Conservation (phyloP, 2,329 filamentous ascomycete genomes). For the Fusarium nodosum region DNA sequence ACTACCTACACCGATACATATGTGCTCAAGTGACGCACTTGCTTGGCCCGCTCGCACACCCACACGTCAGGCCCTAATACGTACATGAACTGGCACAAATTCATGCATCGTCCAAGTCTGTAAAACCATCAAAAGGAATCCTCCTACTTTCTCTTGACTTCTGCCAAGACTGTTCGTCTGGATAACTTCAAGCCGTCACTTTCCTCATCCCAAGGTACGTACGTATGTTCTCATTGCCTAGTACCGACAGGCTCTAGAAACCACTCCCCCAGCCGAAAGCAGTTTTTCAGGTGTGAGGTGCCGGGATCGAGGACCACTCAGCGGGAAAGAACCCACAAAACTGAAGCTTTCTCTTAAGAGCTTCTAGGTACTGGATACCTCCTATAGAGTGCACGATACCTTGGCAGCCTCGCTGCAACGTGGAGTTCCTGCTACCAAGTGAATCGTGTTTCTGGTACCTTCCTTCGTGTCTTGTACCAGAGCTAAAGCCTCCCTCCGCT, state of each 20-base stretch:
- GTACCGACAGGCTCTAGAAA: slow-evolving; percentile 21
- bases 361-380: slow-evolving; percentile 34
- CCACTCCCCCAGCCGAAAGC: slow-evolving; percentile 30
- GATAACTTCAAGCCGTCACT: slow-evolving; percentile 14
- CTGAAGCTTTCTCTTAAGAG: slow-evolving; percentile 31
- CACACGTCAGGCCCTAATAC: slow-evolving; percentile 51
- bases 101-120: slow-evolving; percentile 26
- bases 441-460: slow-evolving; percentile 30
- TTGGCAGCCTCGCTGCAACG: slow-evolving; percentile 10
- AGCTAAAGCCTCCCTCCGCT: slow-evolving; percentile 29
- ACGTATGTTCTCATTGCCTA: slow-evolving; percentile 21
- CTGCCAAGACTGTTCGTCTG: slow-evolving; percentile 22
- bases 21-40: slow-evolving; percentile 41
- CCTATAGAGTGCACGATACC: slow-evolving; percentile 16
- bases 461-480: slow-evolving; percentile 39
- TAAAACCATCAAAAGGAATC: slow-evolving; percentile 10
- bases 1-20: slow-evolving; percentile 43
- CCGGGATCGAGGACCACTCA: slow-evolving; percentile 32
- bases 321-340: slow-evolving; percentile 40
- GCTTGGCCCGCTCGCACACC: slow-evolving; percentile 48
- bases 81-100: slow-evolving; percentile 50
- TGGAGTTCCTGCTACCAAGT: slow-evolving; percentile 15
- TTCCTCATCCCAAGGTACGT: slow-evolving; percentile 35
- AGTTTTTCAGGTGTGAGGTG: slow-evolving; percentile 24
- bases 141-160: neutral